Conservation (phyloP, 257 asterid genomes). For the Solanum peruvianum region DNA sequence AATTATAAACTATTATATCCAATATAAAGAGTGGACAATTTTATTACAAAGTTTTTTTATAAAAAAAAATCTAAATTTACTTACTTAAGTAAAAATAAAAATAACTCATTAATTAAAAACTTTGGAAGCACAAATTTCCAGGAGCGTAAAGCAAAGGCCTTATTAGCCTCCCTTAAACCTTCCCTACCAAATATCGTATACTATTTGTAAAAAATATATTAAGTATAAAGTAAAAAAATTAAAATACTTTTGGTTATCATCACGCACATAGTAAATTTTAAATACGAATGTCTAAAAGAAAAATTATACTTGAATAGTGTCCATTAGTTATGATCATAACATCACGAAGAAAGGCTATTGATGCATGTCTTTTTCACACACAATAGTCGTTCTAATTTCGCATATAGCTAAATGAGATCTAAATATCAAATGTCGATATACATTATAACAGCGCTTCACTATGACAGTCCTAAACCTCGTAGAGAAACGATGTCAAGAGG, state of each 20-base stretch:
- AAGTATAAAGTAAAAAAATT: too few species aligned
- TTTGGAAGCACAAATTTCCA: not conserved
- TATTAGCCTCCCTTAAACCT: not conserved
- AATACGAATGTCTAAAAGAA: not conserved
- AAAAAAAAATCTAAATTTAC: not conserved
- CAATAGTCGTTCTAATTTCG: not conserved
- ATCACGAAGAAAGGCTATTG: not conserved
- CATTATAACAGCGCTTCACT: not conserved
- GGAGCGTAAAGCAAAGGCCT: not conserved
- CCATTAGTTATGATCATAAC: not conserved
- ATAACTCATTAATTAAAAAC: not conserved
- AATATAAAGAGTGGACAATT: not conserved
- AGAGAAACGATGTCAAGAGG: not conserved
- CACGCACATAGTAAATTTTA: not conserved
- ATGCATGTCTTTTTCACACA: too few species aligned
- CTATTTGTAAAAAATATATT: too few species aligned
- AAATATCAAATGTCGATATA: not conserved
- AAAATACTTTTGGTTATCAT: not conserved
- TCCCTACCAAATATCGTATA: not conserved
- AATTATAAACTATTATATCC: not conserved
- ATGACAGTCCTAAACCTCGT: not conserved
- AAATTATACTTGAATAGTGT: too few species aligned
- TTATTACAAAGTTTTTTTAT: not conserved
- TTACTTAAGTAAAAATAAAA: not conserved
- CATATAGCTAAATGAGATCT: not conserved